These are phyloP conservation scores for Ilex asprella DNA, from an alignment of 257 asterid species.

Conservation along the genomic window DNA sequence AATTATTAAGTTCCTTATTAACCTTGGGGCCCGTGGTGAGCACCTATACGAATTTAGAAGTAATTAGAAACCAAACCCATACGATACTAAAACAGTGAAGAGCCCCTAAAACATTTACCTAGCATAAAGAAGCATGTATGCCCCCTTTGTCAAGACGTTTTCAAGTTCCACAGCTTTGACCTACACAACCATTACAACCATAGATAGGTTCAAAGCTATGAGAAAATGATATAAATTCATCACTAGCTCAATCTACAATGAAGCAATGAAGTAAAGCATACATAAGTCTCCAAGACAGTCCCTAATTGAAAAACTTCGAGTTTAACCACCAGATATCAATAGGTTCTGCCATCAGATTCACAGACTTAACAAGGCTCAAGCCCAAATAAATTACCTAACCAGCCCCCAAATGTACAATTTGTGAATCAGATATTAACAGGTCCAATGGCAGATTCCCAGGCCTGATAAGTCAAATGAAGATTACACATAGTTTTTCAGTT, in stretches of 20 bases:
- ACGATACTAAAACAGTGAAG: background rate
- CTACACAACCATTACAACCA: conserved; percentile 24
- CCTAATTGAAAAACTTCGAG: background rate
- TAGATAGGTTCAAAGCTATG: background rate
- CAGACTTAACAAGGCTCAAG: no score
- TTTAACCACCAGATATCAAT: no score
- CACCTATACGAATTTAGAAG: conserved; percentile 36
- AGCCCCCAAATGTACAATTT: no score
- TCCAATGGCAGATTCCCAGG: no score
- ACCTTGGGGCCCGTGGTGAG: conserved; percentile 79
- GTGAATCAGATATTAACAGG: no score
- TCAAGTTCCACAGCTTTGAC: conserved; percentile 58
- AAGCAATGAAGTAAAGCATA: background rate
- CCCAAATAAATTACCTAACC: no score
- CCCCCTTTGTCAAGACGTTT: conserved; percentile 51
- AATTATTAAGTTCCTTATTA: conserved; percentile 30
- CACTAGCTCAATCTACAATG: background rate
- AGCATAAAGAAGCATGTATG: conserved; percentile 85
- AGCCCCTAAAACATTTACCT: conserved; percentile 33
- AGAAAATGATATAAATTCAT: no score
- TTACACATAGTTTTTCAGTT: no score
- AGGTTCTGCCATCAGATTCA: no score
- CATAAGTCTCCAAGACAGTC: background rate
- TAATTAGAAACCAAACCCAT: conserved; percentile 11
- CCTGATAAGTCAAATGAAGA: no score